A percentile compares a stretch with the other conserved stretches of the same genome.
Evolutionary conservation across 1,284 basidiomycete species (phyloP).

Genomic region (Butyriboletus appendiculatus): DNA sequence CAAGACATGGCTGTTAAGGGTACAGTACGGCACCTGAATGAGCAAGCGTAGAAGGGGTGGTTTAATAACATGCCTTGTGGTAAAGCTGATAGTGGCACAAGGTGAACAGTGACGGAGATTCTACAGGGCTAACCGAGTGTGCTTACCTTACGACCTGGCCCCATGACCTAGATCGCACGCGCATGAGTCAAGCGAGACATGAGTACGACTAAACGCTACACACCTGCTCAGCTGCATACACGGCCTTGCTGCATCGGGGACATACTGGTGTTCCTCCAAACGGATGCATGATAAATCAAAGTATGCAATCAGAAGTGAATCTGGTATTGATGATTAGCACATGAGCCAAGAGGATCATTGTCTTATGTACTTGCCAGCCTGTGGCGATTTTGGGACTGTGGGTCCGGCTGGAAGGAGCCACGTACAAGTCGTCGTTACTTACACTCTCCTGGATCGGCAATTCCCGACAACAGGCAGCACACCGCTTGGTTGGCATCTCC

Average conservation of each 20-base stretch:
- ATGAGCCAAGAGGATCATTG: background rate
- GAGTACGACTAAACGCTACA: slow-evolving; percentile 19
- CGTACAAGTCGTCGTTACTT: slow-evolving; percentile 5
- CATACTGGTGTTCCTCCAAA: slow-evolving; percentile 67
- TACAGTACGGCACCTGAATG: slow-evolving; percentile 2
- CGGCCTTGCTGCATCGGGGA: slow-evolving; percentile 64
- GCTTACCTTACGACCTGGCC: slow-evolving; percentile 75
- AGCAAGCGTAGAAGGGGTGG: background rate
- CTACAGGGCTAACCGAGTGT: slow-evolving; percentile 7
- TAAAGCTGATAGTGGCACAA: slow-evolving; percentile 53
- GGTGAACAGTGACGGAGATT: slow-evolving; percentile 8
- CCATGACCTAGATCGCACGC: slow-evolving; percentile 58
- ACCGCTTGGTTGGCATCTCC: background rate
- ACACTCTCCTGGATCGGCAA: slow-evolving; percentile 18
- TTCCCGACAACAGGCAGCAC: slow-evolving; percentile 8
- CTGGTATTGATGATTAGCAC: slow-evolving; percentile 9
- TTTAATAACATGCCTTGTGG: slow-evolving; percentile 57
- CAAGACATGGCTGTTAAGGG: slow-evolving; percentile 56
- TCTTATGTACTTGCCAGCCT: slow-evolving; percentile 15
- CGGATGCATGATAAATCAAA: slow-evolving; percentile 51
- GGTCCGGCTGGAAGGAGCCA: background rate
- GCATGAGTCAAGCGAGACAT: slow-evolving; percentile 5
- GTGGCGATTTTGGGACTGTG: background rate
- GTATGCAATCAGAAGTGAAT: background rate
- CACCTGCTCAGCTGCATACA: slow-evolving; percentile 83